Evolutionary conservation across 1,284 basidiomycete genomes (phyloP).

Genomic region (Irpex sp.): DNA sequence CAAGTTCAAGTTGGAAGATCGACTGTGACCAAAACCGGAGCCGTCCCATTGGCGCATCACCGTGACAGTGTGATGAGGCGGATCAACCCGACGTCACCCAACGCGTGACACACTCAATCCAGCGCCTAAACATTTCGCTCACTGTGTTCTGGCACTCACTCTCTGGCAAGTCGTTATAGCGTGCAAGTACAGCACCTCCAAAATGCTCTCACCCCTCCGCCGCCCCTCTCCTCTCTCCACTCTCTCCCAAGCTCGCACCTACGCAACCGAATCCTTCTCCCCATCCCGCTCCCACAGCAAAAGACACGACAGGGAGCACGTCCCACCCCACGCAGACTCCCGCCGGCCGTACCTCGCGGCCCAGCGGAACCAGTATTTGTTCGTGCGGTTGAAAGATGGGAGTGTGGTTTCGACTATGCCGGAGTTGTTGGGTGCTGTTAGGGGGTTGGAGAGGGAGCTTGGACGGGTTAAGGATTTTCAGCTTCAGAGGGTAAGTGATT

Average conservation of each 20-base stretch:
- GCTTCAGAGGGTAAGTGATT: too few relatives aligned
- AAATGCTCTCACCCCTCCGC: neutral
- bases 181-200: too few relatives aligned
- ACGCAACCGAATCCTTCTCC: too few relatives aligned
- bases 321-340: too few relatives aligned
- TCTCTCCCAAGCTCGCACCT: neutral
- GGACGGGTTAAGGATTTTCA: conserved; percentile 6
- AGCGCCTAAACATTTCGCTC: neutral
- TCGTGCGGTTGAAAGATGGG: neutral
- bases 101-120: too few relatives aligned
- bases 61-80: neutral
- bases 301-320: neutral
- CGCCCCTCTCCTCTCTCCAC: neutral
- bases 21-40: neutral
- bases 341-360: neutral
- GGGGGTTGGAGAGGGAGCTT: conserved; percentile 6
- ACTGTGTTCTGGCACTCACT: too few relatives aligned
- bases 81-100: neutral
- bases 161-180: too few relatives aligned
- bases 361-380: neutral
- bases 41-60: too few relatives aligned
- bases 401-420: neutral
- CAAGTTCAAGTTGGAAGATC: too few relatives aligned
- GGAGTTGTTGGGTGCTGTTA: conserved; percentile 3
- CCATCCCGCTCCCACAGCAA: too few relatives aligned